Percentiles rank a stretch among this genome's conserved stretches.
phyloP scores from a whole-genome alignment of 129 eudicot genomes.

The Arctium lappa region DNA sequence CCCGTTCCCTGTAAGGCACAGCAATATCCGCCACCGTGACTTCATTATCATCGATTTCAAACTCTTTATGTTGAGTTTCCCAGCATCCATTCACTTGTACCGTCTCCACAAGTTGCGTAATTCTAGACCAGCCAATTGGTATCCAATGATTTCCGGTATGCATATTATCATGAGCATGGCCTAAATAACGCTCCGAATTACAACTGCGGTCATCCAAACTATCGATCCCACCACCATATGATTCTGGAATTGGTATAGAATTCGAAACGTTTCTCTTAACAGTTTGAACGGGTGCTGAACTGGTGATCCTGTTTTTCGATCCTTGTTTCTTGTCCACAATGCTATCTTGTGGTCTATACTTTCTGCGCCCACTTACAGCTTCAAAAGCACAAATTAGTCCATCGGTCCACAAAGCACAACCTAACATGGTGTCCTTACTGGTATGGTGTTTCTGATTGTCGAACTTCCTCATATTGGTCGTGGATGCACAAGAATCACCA shows the following conservation, averaged over 20 bases:
- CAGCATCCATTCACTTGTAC: slow-evolving; percentile 44
- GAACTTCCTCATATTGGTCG: slow-evolving; percentile 30
- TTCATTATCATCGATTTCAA: slow-evolving; percentile 42
- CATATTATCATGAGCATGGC: slow-evolving; percentile 10
- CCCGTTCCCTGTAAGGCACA: slow-evolving; percentile 54
- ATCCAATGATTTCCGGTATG: slow-evolving; percentile 39
- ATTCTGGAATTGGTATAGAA: slow-evolving; percentile 5
- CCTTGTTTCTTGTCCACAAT: slow-evolving; percentile 25
- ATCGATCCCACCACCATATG: slow-evolving; percentile 13
- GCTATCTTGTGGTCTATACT: slow-evolving; percentile 25
- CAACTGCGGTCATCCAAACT: not conserved
- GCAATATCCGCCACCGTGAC: slow-evolving; percentile 64
- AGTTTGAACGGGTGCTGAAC: not conserved
- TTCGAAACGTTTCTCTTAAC: not conserved
- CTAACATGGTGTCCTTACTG: slow-evolving; percentile 33
- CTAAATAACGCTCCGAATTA: slow-evolving; percentile 17
- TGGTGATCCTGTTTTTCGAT: slow-evolving; percentile 7
- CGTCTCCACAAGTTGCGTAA: slow-evolving; percentile 47
- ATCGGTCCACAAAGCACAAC: slow-evolving; percentile 57
- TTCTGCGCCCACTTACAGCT: slow-evolving; percentile 40
- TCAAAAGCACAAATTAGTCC: slow-evolving; percentile 78
- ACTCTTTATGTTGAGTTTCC: slow-evolving; percentile 41
- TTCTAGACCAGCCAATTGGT: slow-evolving; percentile 71
- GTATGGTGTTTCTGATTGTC: slow-evolving; percentile 41
- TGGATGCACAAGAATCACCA: slow-evolving; percentile 18